phyloP scores from a whole-genome alignment of 805 yeast genomes.

The Yueomyces sp. region DNA sequence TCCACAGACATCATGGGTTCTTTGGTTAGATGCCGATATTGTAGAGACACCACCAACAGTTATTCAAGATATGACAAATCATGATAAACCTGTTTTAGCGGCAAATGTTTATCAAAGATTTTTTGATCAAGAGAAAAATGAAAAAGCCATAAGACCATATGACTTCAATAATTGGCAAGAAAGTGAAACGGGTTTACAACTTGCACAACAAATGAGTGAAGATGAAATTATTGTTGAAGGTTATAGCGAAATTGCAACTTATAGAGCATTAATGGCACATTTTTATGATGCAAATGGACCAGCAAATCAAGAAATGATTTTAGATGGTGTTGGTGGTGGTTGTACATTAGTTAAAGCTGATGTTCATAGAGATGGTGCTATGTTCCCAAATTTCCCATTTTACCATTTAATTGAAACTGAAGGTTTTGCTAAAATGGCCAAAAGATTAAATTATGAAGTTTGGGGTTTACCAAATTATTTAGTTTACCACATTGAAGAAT shows the following conservation, averaged over 20 bases:
- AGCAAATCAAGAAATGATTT: slow-evolving; percentile 52
- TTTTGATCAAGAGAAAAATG: slow-evolving; percentile 43
- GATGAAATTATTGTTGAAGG: slow-evolving; percentile 96
- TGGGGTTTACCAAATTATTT: slow-evolving; percentile 89
- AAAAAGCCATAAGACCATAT: slow-evolving; percentile 62
- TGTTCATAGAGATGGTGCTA: slow-evolving; percentile 98
- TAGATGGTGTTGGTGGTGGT: slow-evolving; percentile 98
- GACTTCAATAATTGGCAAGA: slow-evolving; percentile 96
- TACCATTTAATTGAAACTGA: slow-evolving; percentile 95
- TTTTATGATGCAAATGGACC: slow-evolving; percentile 59
- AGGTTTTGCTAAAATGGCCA: slow-evolving; percentile 98
- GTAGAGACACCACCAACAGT: slow-evolving; percentile 75
- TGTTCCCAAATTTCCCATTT: slow-evolving; percentile 98
- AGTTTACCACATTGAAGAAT: slow-evolving; percentile 35
- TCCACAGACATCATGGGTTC: slow-evolving; percentile 85
- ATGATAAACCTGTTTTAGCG: slow-evolving; percentile 75
- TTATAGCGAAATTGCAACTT: slow-evolving; percentile 84
- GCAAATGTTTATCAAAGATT: slow-evolving; percentile 91
- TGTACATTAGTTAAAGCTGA: slow-evolving; percentile 93
- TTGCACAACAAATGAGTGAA: slow-evolving; percentile 61
- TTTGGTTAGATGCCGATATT: slow-evolving; percentile 94
- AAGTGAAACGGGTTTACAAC: slow-evolving; percentile 60
- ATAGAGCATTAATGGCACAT: slow-evolving; percentile 88
- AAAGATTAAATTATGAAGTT: slow-evolving; percentile 80
- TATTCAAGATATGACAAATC: slow-evolving; percentile 76